Percentiles rank a stretch among this genome's conserved stretches.
Evolutionary conservation across 352 stramenopile species (phyloP).

Genomic region (Globisporangium canariense): DNA sequence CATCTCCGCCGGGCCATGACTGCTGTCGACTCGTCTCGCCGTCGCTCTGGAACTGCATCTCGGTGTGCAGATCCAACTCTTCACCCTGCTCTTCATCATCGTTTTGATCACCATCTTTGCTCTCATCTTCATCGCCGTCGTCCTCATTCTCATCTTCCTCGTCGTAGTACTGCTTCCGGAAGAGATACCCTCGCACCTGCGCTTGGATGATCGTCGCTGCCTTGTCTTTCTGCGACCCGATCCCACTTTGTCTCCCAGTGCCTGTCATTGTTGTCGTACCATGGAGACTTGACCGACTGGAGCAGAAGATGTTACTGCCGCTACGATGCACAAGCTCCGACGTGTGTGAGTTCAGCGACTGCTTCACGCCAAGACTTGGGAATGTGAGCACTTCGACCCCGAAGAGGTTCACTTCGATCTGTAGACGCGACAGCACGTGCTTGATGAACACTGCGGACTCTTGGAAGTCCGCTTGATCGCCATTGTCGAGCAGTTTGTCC

Average conservation of each 20-base stretch:
- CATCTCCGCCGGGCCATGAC: background rate
- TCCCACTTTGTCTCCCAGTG: background rate
- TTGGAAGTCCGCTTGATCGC: background rate
- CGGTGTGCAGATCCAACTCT: slow-evolving; percentile 7
- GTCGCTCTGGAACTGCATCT: slow-evolving; percentile 14
- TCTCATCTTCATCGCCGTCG: background rate
- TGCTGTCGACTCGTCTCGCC: slow-evolving; percentile 3
- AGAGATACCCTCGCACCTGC: slow-evolving; percentile 16
- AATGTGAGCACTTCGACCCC: slow-evolving; percentile 54
- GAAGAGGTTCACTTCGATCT: slow-evolving; percentile 57
- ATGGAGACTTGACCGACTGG: slow-evolving; percentile 1
- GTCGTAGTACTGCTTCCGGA: slow-evolving; percentile 17
- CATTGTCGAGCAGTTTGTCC: background rate
- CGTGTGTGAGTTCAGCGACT: slow-evolving; percentile 14
- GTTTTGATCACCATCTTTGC: background rate
- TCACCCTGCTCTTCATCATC: background rate
- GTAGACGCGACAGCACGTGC: slow-evolving; percentile 31
- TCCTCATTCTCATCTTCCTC: slow-evolving; percentile 1
- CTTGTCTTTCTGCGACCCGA: background rate
- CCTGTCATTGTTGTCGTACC: background rate
- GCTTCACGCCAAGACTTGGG: slow-evolving; percentile 31
- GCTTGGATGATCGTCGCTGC: slow-evolving; percentile 13
- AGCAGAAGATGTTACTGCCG: background rate
- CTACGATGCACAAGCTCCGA: background rate
- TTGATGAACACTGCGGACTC: slow-evolving; percentile 27